Conservation (phyloP, 768 basidiomycete species). For the Butyriboletus loyo region DNA sequence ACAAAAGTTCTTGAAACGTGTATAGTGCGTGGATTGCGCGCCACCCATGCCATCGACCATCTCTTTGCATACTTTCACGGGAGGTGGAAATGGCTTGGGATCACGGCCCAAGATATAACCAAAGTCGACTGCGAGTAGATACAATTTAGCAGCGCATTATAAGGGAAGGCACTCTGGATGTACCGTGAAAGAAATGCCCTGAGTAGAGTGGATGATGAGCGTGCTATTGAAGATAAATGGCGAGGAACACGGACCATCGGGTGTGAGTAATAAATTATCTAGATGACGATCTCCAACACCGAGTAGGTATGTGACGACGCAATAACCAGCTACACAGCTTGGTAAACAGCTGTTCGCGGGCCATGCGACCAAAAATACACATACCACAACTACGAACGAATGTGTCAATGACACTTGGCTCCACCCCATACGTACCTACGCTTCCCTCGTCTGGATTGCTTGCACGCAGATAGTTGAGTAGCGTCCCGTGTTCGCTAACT, state of each 20-base stretch:
- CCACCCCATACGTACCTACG: constrained; percentile 92
- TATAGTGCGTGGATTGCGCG: constrained; percentile 89
- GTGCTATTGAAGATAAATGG: not conserved
- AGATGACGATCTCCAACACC: constrained; percentile 97
- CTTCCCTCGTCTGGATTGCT: constrained; percentile 93
- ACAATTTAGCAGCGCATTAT: constrained; percentile 6
- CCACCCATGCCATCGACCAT: constrained; percentile 99
- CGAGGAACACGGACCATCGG: constrained; percentile 62
- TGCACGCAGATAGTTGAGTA: constrained; percentile 85
- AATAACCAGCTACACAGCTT: constrained; percentile 78
- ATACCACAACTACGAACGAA: constrained; percentile 95
- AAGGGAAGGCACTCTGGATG: constrained; percentile 6
- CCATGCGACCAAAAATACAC: constrained; percentile 28
- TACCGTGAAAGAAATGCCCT: constrained; percentile 97
- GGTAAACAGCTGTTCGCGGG: constrained; percentile 10
- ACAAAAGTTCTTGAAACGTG: constrained; percentile 93
- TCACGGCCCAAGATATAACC: constrained; percentile 97
- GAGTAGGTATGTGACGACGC: constrained; percentile 92
- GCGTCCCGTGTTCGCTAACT: constrained; percentile 83
- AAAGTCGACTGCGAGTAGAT: constrained; percentile 73
- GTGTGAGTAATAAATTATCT: constrained; percentile 88
- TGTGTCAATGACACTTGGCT: constrained; percentile 90
- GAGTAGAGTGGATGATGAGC: not conserved
- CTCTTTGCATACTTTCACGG: constrained; percentile 98
- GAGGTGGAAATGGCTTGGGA: constrained; percentile 96